Percentiles rank a stretch among this genome's conserved stretches.
Conservation (phyloP, 1,284 basidiomycete species). For the Ganoderma leucocontextum region DNA sequence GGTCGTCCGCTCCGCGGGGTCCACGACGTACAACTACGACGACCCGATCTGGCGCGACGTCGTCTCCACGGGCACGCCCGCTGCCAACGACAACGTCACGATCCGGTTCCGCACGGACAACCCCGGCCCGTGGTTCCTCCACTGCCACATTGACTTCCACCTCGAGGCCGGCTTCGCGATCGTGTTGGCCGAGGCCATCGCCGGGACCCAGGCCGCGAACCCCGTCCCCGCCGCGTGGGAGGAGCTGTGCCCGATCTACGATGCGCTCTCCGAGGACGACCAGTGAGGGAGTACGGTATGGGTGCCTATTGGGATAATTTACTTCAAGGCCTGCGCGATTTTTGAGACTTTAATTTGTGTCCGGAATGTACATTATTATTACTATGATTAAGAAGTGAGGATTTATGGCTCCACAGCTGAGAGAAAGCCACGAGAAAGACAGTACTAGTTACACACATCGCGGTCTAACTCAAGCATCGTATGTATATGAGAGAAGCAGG, state of each 20-base stretch:
- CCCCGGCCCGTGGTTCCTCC: constrained; percentile 18
- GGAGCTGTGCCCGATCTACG: constrained; percentile 24
- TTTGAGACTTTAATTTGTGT: not conserved
- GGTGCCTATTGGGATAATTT: not conserved
- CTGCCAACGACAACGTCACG: constrained; percentile 40
- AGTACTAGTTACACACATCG: not conserved
- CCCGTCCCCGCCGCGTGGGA: constrained; percentile 16
- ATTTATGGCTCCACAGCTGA: not conserved
- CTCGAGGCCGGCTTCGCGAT: constrained; percentile 14
- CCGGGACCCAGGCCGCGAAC: constrained; percentile 18
- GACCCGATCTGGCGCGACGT: constrained; percentile 44
- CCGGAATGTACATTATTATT: not conserved
- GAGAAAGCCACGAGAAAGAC: not conserved
- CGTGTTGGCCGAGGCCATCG: constrained; percentile 6
- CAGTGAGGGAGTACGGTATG: constrained; percentile 29
- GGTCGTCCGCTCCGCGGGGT: constrained; percentile 43
- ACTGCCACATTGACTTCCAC: constrained; percentile 19
- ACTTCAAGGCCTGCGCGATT: not conserved
- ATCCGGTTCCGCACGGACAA: constrained; percentile 36
- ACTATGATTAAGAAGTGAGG: not conserved
- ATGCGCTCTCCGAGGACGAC: constrained; percentile 11
- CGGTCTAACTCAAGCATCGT: no score
- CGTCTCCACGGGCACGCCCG: constrained; percentile 39
- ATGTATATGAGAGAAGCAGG: no score
- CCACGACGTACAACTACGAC: constrained; percentile 40